phyloP scores from a whole-genome alignment of 73 alveolate genomes.

The Stentor roeselii region DNA sequence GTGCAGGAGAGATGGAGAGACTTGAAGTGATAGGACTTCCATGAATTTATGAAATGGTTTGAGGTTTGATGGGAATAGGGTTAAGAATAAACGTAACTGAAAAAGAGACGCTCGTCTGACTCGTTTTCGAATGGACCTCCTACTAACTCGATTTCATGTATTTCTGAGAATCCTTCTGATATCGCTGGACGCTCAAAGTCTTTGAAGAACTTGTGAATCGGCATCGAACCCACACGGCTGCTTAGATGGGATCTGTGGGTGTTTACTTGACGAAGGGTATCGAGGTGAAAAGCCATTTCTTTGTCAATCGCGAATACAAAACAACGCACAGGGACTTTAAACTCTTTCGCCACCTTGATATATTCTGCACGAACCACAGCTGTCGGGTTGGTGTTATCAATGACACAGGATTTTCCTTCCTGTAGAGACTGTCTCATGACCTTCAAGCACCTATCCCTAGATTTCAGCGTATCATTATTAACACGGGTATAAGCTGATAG shows the following conservation, averaged over 20 bases:
- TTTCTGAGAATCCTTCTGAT: constrained; percentile 86
- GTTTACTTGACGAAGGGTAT: constrained; percentile 80
- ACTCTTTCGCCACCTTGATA: constrained; percentile 69
- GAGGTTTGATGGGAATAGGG: too few relatives aligned
- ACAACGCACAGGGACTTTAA: constrained; percentile 77
- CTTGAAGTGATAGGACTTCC: background rate
- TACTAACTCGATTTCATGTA: constrained; percentile 68
- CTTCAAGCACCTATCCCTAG: constrained; percentile 82
- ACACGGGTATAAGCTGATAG: constrained; percentile 82
- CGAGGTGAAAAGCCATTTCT: constrained; percentile 86
- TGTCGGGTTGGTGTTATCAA: constrained; percentile 94
- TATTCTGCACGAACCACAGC: constrained; percentile 71
- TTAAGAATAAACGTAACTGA: constrained; percentile 47
- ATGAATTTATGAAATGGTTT: too few relatives aligned
- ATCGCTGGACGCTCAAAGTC: constrained; percentile 75
- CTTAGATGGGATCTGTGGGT: constrained; percentile 83
- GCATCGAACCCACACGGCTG: constrained; percentile 79
- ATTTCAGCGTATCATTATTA: constrained; percentile 89
- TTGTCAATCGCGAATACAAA: constrained; percentile 78
- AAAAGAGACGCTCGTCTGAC: constrained; percentile 83
- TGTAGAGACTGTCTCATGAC: constrained; percentile 68
- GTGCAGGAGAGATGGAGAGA: constrained; percentile 6
- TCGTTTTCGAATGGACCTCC: constrained; percentile 96
- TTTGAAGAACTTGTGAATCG: constrained; percentile 87
- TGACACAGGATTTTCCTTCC: constrained; percentile 80